phyloP scores from a whole-genome alignment of 441 rosid genomes.

The Capsella rubella region DNA sequence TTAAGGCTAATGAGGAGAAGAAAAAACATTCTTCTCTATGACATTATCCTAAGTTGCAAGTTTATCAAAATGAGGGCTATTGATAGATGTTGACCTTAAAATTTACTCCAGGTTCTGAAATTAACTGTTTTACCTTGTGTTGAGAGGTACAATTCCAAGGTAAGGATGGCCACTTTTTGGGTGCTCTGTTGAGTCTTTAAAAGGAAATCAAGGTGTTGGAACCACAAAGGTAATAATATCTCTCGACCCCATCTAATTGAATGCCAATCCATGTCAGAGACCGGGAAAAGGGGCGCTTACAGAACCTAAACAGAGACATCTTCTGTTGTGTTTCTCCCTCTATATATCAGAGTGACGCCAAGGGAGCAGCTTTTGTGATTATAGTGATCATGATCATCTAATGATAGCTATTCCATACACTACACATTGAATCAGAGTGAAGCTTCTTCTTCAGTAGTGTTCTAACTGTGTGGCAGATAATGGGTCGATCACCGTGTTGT shows the following conservation, averaged over 20 bases:
- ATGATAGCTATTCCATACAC: constrained; percentile 22
- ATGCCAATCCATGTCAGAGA: constrained; percentile 46
- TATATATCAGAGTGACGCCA: constrained; percentile 42
- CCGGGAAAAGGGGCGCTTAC: constrained; percentile 36
- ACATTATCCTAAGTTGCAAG: constrained; percentile 17
- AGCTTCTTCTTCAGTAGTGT: background rate
- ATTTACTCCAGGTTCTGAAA: constrained; percentile 20
- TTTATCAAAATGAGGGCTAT: constrained; percentile 30
- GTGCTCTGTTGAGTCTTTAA: constrained; percentile 36
- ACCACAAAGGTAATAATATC: constrained; percentile 41
- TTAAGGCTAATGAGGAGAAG: constrained; percentile 3
- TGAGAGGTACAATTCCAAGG: constrained; percentile 8
- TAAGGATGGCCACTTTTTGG: constrained; percentile 18
- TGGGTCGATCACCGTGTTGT: constrained; percentile 97
- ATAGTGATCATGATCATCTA: constrained; percentile 23
- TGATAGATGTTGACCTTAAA: constrained; percentile 36
- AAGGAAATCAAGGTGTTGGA: constrained; percentile 45
- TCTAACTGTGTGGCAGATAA: constrained; percentile 34
- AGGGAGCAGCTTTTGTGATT: constrained; percentile 32
- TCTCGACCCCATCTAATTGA: constrained; percentile 43
- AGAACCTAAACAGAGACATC: constrained; percentile 41
- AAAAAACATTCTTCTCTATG: constrained; percentile 19
- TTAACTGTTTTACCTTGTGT: constrained; percentile 24
- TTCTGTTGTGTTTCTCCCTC: constrained; percentile 43
- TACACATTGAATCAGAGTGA: constrained; percentile 20